These are phyloP conservation scores for Neofusicoccum ribis DNA, from an alignment of 2,329 filamentous ascomycete genomes.

Conservation along the genomic window DNA sequence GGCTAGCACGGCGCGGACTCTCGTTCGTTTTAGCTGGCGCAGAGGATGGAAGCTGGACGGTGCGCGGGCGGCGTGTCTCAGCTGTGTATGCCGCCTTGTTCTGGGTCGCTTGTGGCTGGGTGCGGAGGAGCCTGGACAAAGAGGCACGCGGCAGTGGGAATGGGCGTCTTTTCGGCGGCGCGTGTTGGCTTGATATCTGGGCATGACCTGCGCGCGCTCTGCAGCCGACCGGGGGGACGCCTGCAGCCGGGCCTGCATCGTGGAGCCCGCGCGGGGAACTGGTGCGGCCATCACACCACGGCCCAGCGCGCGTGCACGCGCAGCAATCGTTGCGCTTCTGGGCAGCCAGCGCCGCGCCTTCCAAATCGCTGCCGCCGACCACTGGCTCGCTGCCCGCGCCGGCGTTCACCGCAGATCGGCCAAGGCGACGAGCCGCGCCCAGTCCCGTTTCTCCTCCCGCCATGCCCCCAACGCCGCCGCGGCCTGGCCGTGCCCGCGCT, in stretches of 20 bases:
- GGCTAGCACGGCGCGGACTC: conserved; percentile 2
- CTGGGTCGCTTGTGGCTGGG: conserved; percentile 6
- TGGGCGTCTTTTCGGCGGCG: not conserved
- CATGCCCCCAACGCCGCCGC: not conserved
- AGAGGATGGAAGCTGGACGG: not conserved
- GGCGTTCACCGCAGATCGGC: conserved; percentile 15
- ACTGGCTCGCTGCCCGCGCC: not conserved
- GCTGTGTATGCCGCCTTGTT: not conserved
- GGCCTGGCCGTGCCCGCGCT: not conserved
- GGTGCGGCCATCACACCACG: conserved; percentile 17
- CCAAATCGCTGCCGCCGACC: conserved; percentile 1
- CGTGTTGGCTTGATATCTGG: conserved; percentile 10
- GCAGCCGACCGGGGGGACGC: not conserved
- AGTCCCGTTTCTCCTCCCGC: conserved; percentile 11
- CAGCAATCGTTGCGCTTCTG: not conserved
- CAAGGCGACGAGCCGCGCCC: conserved; percentile 11
- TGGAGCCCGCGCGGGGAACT: conserved; percentile 14
- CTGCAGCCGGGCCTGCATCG: conserved; percentile 1
- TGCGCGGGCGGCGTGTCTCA: conserved; percentile 16
- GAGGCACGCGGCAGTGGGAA: not conserved
- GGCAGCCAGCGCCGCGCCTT: not conserved
- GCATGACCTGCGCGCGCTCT: not conserved
- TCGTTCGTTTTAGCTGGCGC: not conserved
- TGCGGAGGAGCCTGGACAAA: conserved; percentile 1
- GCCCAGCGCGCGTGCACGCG: conserved; percentile 2